A percentile compares a stretch with the other conserved stretches of the same genome.
Evolutionary conservation across 306 rosid genomes (phyloP).

Genomic region (Gastrolobium villosum): DNA sequence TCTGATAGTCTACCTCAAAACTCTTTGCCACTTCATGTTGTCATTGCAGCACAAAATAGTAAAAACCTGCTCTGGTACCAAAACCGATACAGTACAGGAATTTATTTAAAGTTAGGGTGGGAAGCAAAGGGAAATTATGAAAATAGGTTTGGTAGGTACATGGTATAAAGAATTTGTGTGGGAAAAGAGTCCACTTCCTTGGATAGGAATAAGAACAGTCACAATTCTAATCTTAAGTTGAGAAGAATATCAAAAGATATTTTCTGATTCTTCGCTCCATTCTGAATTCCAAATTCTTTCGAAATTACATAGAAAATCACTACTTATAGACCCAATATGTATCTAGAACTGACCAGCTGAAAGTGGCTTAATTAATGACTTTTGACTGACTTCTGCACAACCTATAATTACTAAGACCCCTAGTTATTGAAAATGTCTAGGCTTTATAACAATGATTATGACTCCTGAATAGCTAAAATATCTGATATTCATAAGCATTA

Average conservation of each 20-base stretch:
- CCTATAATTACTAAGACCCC: neutral
- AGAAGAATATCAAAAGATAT: neutral
- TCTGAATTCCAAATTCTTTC: neutral
- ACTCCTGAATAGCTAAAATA: neutral
- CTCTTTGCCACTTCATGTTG: neutral
- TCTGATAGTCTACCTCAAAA: neutral
- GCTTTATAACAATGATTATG: neutral
- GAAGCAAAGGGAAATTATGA: neutral
- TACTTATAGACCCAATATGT: neutral
- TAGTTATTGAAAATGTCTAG: neutral
- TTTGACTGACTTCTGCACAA: conserved; percentile 3
- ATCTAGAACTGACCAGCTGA: neutral
- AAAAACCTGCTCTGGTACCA: neutral
- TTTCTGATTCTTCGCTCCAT: neutral
- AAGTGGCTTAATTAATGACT: conserved; percentile 9
- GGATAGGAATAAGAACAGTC: neutral
- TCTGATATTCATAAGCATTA: neutral
- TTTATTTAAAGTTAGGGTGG: neutral
- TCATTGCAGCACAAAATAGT: neutral
- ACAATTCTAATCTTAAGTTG: neutral
- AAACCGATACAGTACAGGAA: neutral
- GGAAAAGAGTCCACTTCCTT: neutral
- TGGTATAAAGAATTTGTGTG: neutral
- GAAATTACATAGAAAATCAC: neutral
- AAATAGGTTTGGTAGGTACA: neutral